These are phyloP conservation scores for Fragilaria radians DNA, from an alignment of 108 stramenopile genomes.

Conservation along the genomic window DNA sequence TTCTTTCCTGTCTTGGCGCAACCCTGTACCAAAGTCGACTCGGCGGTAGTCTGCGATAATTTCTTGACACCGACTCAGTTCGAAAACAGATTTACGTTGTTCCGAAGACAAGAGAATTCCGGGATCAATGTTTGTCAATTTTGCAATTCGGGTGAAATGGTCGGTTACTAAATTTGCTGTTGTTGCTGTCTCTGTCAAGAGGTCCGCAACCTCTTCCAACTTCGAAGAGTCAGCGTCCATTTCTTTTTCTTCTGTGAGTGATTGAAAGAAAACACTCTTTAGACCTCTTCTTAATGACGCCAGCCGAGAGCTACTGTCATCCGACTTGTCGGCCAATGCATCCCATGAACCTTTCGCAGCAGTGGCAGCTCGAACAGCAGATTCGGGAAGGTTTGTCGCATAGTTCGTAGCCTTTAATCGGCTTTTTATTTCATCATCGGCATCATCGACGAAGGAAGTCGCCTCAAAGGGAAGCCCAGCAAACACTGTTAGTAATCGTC, in stretches of 20 bases:
- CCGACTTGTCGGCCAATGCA: constrained; percentile 4
- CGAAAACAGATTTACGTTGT: constrained; percentile 5
- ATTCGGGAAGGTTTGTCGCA: neutral
- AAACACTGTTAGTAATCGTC: constrained; percentile 21
- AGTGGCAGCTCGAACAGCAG: neutral
- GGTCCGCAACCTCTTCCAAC: neutral
- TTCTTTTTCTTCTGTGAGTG: neutral
- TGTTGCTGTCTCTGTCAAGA: neutral
- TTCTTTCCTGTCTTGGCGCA: neutral
- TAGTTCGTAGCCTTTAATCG: neutral
- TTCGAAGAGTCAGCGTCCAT: neutral
- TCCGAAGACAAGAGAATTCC: neutral
- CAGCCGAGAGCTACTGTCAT: neutral
- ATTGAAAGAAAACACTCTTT: neutral
- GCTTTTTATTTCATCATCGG: constrained; percentile 12
- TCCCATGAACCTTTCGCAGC: neutral
- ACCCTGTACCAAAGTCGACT: constrained; percentile 29
- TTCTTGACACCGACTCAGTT: constrained; percentile 35
- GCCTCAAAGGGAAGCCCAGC: constrained; percentile 32
- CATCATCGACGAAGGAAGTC: constrained; percentile 20
- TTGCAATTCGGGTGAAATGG: neutral
- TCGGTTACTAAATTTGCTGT: neutral
- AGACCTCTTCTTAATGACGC: neutral
- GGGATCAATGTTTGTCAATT: neutral
- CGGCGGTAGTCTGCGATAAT: constrained; percentile 36